phyloP scores from a whole-genome alignment of 2,329 filamentous ascomycete genomes.

The Triangularia setosa region DNA sequence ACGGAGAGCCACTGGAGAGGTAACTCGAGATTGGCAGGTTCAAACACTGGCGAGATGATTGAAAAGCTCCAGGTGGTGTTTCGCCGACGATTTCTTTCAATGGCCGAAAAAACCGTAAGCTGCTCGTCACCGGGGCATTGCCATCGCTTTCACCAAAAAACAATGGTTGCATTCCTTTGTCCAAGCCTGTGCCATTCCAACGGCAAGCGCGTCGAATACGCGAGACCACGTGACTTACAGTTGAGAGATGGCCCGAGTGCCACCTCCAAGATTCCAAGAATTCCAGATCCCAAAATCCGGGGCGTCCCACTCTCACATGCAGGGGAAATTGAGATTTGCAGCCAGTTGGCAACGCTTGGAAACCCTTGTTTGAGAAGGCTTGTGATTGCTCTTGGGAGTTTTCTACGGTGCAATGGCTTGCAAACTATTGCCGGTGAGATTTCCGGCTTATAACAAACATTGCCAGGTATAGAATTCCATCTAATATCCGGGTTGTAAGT shows the following conservation, averaged over 20 bases:
- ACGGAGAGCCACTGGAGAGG: neutral
- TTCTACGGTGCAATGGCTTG: neutral
- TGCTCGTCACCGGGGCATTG: neutral
- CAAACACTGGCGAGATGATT: neutral
- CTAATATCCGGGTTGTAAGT: neutral
- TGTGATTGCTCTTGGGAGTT: neutral
- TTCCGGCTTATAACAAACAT: neutral
- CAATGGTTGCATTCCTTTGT: neutral
- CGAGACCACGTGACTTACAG: slow-evolving; percentile 15
- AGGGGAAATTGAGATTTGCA: slow-evolving; percentile 1
- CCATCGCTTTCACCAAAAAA: neutral
- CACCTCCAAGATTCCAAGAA: neutral
- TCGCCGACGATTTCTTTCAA: neutral
- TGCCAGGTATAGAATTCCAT: neutral
- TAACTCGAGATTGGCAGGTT: neutral
- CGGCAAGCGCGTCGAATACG: slow-evolving; percentile 10
- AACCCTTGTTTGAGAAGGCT: neutral
- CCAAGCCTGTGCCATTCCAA: neutral
- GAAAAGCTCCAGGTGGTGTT: neutral
- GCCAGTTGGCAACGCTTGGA: neutral
- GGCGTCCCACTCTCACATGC: neutral
- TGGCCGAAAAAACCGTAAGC: neutral
- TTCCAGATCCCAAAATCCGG: neutral
- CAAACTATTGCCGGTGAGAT: neutral
- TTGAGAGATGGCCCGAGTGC: neutral